These are phyloP conservation scores for Fusarium coffeatum DNA, from an alignment of 2,329 filamentous ascomycete genomes.

Conservation along the genomic window DNA sequence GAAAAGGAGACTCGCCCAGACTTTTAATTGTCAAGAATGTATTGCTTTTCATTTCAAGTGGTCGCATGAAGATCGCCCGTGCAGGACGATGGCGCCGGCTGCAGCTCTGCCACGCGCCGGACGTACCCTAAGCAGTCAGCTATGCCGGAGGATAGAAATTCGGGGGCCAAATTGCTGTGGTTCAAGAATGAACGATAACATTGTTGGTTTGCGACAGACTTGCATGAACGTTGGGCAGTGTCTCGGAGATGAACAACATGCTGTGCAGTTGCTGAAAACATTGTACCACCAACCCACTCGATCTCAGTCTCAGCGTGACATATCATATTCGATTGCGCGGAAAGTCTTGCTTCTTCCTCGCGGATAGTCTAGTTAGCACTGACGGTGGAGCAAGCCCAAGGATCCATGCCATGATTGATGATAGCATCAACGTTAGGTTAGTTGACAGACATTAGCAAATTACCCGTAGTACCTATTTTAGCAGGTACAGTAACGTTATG, in stretches of 20 bases:
- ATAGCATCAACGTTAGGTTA: background rate
- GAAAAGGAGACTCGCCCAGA: background rate
- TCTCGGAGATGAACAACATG: slow-evolving; percentile 3
- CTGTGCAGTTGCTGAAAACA: background rate
- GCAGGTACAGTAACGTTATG: background rate
- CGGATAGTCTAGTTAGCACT: background rate
- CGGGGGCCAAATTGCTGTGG: slow-evolving; percentile 24
- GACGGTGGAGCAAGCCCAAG: background rate
- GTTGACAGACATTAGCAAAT: background rate
- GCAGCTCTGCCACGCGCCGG: slow-evolving; percentile 34
- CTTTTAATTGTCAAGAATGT: background rate
- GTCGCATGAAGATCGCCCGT: slow-evolving; percentile 35
- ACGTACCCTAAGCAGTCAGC: background rate
- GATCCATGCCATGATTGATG: background rate
- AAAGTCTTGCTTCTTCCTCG: background rate
- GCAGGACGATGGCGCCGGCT: slow-evolving; percentile 28
- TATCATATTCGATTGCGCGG: slow-evolving; percentile 10
- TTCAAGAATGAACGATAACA: slow-evolving; percentile 1
- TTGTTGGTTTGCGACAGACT: slow-evolving; percentile 3
- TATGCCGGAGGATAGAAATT: slow-evolving; percentile 19
- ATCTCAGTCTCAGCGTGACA: background rate
- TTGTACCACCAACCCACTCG: background rate
- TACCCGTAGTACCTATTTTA: background rate
- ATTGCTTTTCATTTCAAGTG: slow-evolving; percentile 22
- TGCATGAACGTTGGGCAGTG: slow-evolving; percentile 18